Base-by-base conservation (phyloP, 2,329 filamentous ascomycete genomes). In the Aspergillus amoenus region DNA sequence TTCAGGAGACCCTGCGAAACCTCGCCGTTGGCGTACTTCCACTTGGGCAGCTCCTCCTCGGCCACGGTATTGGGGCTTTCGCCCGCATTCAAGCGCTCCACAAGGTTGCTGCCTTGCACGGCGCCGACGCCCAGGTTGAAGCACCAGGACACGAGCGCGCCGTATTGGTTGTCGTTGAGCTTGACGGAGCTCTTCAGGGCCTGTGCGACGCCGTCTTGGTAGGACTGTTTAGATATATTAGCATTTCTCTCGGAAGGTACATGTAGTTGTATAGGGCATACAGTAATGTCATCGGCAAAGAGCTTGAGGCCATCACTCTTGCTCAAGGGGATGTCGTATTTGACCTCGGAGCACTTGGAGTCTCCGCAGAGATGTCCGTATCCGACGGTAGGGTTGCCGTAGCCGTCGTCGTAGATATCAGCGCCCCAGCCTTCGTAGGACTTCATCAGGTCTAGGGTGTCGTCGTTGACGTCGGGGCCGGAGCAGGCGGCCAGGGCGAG, bases 81-180 rank as follows among this genome's bases (percentile, higher is more conserved):
- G n/a, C 78, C 77, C 0, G 63, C 67, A 68, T 81, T 82, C 56
- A 81, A 71, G 9, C 77, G 70, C 47, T 64, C 66, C 58, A 81
- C 66, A 22, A 82, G 70, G 0, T 70, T 74, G 4, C 79, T 81
- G 0, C 63, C 65, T n/a, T 58, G 55, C 3, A 76, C 70, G 46
- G 72, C 73, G 3, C 75, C 78, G 57, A 74, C 78, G 24, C 81
- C 81, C 43, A 79, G 71, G 64, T 83, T 83, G 75, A 78, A 83
- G 15, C 78, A 71, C 79, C 79, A 82, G 44, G 75, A 79, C 39
- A 82, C 77, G 2, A 83, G 75, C 1, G 81, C 81, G 42, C 78
- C 81, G 63, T 80, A 83, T 64, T 82, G 78, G 70, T 83, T 82
- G 32, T 70, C 74, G 62, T 82, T 81, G 34, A 82, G 69, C 4